Base-by-base conservation (phyloP, 371 early-diverging fungal species). In the Dichotomocladium elegans region DNA sequence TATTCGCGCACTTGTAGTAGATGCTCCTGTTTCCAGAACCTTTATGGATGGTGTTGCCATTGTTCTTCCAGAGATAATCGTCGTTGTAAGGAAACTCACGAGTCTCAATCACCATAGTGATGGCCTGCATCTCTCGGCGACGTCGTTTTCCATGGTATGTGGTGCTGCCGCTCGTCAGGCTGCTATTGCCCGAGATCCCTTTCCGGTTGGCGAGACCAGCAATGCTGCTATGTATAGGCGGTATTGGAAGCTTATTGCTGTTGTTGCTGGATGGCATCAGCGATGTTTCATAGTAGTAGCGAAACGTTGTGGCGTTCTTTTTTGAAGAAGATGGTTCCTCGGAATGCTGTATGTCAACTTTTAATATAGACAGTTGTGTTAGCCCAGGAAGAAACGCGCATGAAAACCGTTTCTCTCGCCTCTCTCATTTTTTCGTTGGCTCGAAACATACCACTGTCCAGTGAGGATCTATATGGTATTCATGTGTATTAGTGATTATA, bases 81-180 rank as follows among this genome's bases (percentile, higher is more conserved):
- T 80, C 80, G 7, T 61, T 31, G 49, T 70, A 68, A 11, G 73
- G 77, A 47, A 47, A 57, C 30, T 80, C 77, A 10, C 54, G 61
- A 1, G 80, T 77, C 35, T 80, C 80, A 9, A 80, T 66, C 43
- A 77, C 72, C 70, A 71, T 72, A 40, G 69, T 77, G 24, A 80
- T 72, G 2, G 80, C 68, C 31, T 76, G 77, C 80, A 80, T 80
- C 57, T 76, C 80, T 27, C 77, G 66, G 40, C 80, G 74, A 47
- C 75, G 73, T 3, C 80, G 74, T 53, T 37, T 37, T 17, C 14
- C n/a, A n/a, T n/a, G n/a, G n/a, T n/a, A n/a, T n/a, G n/a, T n/a
- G n/a, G n/a, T 71, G 44, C 44, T 26, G 44, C 25, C 17, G 25
- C 25, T 37, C 37, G 21, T 37, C 21, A 17, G 37, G n/a, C 37